Base-by-base conservation (phyloP, 805 yeast species). In the Candida incommunis region DNA sequence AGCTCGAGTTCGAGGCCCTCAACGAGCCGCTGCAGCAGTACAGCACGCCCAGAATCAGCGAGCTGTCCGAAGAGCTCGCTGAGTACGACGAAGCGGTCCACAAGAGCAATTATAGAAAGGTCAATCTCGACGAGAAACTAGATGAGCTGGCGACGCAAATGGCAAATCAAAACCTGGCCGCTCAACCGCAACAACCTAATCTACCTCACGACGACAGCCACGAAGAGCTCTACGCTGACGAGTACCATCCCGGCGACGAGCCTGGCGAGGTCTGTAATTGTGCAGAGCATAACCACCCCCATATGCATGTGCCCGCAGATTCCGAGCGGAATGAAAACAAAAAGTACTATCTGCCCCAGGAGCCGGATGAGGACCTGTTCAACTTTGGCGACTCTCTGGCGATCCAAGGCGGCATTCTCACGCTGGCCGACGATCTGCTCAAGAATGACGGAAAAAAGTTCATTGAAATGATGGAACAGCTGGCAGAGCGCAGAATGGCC, bases 401-500 rank as follows among this genome's bases (percentile, higher is more conserved):
- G 23, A 55, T 62, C 21, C 59, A 57, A 31, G 65, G 65, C 29
- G 77, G 76, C 13, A 65, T 74, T 46, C 62, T 72, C 50, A 67
- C 80, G 2, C 73, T 87, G 40, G 92, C 95, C 0, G 94, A 85
- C 51, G 94, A 85, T 55, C 61, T 87, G 23, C 68, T 85, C 53
- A 75, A 75, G 52, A 80, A 79, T 56, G 84, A 82, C 50, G 95
- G 94, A n/a, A 72, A 73, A 50, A 74, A 78, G 37, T 83, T 86
- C 50, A 71, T 85, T 25, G 80, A 80, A 50, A 79, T 84, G 71
- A 80, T 87, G 75, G 94, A 85, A 59, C 72, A 76, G 44, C 66
- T 83, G 41, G 83, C 86, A 2, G 72, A 72, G 46, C 70, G 76
- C 40, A 63, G 76, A 18, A 53, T 66, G 56, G 62, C 59, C 5